A percentile compares a stretch with the other conserved stretches of the same genome.
phyloP scores from a whole-genome alignment of 2,329 filamentous ascomycete species.

The Colletotrichum gigasporum region DNA sequence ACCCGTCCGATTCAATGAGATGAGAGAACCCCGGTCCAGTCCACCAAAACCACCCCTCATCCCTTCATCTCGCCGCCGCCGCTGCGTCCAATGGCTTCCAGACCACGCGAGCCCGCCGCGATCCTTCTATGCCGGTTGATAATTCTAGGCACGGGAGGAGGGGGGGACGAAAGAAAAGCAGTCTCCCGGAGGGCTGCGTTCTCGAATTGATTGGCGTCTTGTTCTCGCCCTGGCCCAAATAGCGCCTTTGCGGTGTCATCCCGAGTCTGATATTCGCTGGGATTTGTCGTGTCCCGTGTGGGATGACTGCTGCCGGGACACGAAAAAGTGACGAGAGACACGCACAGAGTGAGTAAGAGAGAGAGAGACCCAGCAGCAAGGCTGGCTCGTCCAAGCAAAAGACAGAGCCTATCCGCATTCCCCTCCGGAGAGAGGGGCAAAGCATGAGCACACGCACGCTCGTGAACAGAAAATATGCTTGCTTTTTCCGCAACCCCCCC shows the following conservation, averaged over 20 bases:
- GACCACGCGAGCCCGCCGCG: too few species aligned
- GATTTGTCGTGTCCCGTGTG: neutral
- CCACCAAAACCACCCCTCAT: neutral
- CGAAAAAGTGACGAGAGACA: too few species aligned
- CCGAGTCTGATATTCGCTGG: conserved; percentile 1
- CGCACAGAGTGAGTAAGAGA: too few species aligned
- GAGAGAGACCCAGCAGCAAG: neutral
- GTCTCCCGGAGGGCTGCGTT: neutral
- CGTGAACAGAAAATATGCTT: conserved; percentile 8
- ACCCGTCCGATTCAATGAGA: too few species aligned
- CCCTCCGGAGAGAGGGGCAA: neutral
- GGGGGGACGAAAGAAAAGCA: too few species aligned
- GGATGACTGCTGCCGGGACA: neutral
- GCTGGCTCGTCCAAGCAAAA: neutral
- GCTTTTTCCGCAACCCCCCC: conserved; percentile 10
- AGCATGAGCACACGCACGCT: too few species aligned
- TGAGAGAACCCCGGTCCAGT: neutral
- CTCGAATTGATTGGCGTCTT: neutral
- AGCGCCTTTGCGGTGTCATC: neutral
- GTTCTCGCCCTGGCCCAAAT: neutral
- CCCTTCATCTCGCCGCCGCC: conserved; percentile 10
- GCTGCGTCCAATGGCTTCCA: too few species aligned
- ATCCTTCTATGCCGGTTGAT: neutral
- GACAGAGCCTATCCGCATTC: neutral
- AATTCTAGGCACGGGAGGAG: neutral